Conservation (phyloP, 2,329 filamentous ascomycete species). For the Aspergillus sp. region DNA sequence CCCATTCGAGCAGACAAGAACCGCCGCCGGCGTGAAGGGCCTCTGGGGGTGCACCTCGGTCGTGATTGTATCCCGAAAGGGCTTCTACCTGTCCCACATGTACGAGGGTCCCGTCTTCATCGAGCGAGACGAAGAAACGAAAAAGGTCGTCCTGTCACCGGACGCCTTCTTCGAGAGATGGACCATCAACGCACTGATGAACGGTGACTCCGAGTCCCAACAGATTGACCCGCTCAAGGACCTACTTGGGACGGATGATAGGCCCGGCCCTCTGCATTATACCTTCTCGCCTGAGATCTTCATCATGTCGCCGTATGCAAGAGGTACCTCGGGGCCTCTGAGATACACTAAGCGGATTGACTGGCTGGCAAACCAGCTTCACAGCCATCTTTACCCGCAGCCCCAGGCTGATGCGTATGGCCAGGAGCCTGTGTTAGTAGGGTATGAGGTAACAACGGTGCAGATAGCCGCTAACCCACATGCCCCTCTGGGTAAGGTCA, state of each 20-base stretch:
- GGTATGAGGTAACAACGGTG: no score
- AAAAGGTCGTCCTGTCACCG: neutral
- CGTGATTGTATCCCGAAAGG: neutral
- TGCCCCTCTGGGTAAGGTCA: no score
- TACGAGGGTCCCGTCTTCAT: slow-evolving; percentile 2
- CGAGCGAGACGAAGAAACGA: no score
- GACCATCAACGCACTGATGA: neutral
- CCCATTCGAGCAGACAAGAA: neutral
- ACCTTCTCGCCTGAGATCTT: neutral
- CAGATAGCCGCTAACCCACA: no score
- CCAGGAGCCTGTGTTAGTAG: no score
- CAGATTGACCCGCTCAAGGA: neutral
- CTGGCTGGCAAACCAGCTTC: neutral
- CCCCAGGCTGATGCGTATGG: no score
- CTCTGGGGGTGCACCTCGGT: slow-evolving; percentile 3
- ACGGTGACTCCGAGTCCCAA: neutral
- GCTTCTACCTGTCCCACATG: slow-evolving; percentile 5
- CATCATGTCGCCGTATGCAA: neutral
- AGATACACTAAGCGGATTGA: neutral
- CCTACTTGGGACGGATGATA: neutral
- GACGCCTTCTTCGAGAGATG: neutral
- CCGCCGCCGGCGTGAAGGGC: neutral
- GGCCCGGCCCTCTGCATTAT: neutral
- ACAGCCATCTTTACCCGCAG: neutral
- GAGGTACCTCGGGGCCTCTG: neutral